Conservation (phyloP, 1,284 basidiomycete genomes). For the Microbotryum violaceum region DNA sequence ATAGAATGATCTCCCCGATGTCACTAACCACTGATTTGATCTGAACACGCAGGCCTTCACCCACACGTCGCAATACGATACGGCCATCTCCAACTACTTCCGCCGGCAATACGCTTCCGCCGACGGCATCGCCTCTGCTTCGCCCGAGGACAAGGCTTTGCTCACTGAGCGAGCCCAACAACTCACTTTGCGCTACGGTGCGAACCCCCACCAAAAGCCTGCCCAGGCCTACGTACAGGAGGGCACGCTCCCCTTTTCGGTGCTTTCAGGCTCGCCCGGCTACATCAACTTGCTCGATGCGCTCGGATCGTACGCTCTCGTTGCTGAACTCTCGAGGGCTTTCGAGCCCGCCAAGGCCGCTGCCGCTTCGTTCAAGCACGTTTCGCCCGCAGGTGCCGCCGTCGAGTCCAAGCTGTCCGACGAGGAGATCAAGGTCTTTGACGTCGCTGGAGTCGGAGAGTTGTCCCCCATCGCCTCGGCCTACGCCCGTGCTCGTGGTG, state of each 20-base stretch:
- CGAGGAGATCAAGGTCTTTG: constrained; percentile 87
- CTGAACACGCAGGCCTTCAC: constrained; percentile 63
- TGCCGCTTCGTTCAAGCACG: constrained; percentile 98
- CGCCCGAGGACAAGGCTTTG: constrained; percentile 56
- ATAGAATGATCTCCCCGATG: neutral
- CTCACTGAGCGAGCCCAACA: constrained; percentile 61
- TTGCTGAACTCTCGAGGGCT: constrained; percentile 84
- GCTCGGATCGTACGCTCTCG: constrained; percentile 92
- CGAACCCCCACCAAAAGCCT: constrained; percentile 98
- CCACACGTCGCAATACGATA: constrained; percentile 89
- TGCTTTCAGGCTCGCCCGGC: constrained; percentile 86
- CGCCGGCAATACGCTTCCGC: constrained; percentile 86
- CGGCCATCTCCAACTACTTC: constrained; percentile 94
- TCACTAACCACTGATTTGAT: neutral
- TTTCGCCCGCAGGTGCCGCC: constrained; percentile 93
- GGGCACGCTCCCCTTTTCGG: constrained; percentile 89
- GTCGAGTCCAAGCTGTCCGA: constrained; percentile 78
- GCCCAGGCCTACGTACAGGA: constrained; percentile 91
- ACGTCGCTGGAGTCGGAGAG: constrained; percentile 86
- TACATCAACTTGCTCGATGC: constrained; percentile 99
- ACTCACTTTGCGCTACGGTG: constrained; percentile 84
- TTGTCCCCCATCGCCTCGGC: constrained; percentile 84
- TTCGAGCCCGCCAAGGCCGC: constrained; percentile 63
- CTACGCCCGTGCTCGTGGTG: constrained; percentile 94
- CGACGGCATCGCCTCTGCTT: constrained; percentile 48